phyloP scores from a whole-genome alignment of 305 asterid species.

The Nicotiana rustica region DNA sequence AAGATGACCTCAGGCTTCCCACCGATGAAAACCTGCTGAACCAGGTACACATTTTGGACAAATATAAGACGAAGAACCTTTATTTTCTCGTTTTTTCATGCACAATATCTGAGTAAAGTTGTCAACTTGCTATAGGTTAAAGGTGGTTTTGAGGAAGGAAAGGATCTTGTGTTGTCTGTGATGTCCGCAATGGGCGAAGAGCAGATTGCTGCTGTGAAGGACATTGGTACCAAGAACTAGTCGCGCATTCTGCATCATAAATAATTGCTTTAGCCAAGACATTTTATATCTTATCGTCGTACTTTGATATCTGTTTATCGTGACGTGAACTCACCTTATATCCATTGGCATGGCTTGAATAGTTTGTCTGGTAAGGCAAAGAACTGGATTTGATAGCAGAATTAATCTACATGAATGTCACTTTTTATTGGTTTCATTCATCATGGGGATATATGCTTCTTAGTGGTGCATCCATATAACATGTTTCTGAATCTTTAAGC shows the following conservation, averaged over 20 bases:
- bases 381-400: constrained; percentile 30
- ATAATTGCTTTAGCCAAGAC: constrained; percentile 29
- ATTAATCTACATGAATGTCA: neutral
- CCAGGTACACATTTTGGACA: constrained; percentile 47
- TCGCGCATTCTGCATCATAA: constrained; percentile 24
- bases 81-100: neutral
- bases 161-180: constrained; percentile 62
- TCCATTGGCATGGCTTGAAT: constrained; percentile 19
- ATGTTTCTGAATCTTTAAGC: no score
- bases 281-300: neutral
- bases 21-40: constrained; percentile 63
- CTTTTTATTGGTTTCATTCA: neutral
- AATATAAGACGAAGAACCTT: neutral
- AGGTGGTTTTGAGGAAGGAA: constrained; percentile 60
- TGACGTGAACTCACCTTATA: neutral
- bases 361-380: constrained; percentile 1
- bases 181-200: constrained; percentile 75
- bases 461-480: neutral
- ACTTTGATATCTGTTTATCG: neutral
- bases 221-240: constrained; percentile 48
- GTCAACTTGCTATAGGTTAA: constrained; percentile 45
- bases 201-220: constrained; percentile 63
- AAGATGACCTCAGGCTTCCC: constrained; percentile 69
- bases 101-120: constrained; percentile 3
- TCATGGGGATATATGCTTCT: neutral